Conservation (phyloP, 805 yeast genomes). For the Teunomyces kruisii region DNA sequence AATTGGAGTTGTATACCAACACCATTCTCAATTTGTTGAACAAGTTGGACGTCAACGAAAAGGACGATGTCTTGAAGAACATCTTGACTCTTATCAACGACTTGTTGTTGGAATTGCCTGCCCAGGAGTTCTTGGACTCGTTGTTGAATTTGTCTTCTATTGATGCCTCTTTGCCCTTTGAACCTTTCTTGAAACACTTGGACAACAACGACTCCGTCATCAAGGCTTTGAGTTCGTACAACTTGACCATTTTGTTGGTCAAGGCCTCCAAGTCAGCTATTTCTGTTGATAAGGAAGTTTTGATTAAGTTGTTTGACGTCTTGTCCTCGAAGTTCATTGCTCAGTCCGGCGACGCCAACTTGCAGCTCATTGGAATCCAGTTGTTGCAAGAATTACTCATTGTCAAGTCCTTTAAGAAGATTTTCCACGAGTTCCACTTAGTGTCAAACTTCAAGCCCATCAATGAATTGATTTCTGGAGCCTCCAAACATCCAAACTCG, state of each 20-base stretch:
- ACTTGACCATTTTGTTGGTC: slow-evolving; percentile 49
- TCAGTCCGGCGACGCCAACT: slow-evolving; percentile 38
- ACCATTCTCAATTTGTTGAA: slow-evolving; percentile 55
- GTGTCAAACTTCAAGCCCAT: slow-evolving; percentile 34
- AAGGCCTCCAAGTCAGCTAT: slow-evolving; percentile 16
- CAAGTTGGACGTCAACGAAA: slow-evolving; percentile 40
- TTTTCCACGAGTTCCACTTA: slow-evolving; percentile 42
- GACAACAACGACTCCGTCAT: slow-evolving; percentile 56
- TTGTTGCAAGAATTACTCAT: slow-evolving; percentile 61
- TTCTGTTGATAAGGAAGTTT: slow-evolving; percentile 33
- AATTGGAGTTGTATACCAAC: slow-evolving; percentile 52
- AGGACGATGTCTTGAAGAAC: slow-evolving; percentile 68
- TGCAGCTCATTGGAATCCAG: slow-evolving; percentile 62
- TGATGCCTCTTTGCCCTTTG: slow-evolving; percentile 50
- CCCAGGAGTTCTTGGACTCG: slow-evolving; percentile 33
- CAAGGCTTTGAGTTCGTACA: slow-evolving; percentile 54
- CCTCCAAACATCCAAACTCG: slow-evolving; percentile 36
- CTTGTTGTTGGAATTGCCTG: slow-evolving; percentile 41
- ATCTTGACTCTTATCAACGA: slow-evolving; percentile 63
- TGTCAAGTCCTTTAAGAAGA: slow-evolving; percentile 50
- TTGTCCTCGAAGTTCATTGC: slow-evolving; percentile 34
- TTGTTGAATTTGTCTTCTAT: slow-evolving; percentile 43
- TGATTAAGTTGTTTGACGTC: slow-evolving; percentile 38
- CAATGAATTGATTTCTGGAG: slow-evolving; percentile 26
- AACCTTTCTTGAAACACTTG: slow-evolving; percentile 53